Base-by-base conservation (phyloP, 352 stramenopile genomes). In the Blastocystis sp. region DNA sequence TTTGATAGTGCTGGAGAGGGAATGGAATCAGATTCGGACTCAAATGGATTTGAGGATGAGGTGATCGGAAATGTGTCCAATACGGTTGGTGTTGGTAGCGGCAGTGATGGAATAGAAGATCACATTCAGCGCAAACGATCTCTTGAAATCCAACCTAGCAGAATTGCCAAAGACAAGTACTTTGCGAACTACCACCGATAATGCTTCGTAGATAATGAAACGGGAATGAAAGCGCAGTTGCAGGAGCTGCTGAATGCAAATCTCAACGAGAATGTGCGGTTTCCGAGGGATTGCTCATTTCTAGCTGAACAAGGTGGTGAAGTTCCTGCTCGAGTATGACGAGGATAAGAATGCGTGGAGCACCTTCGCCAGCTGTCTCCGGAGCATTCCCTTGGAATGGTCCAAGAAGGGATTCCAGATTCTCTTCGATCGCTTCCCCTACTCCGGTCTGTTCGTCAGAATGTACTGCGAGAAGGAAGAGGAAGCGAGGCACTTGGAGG, bases 401-500 rank as follows among this genome's bases (percentile, higher is more conserved):
- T 52, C 74, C 10, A 17, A 53, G 1, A 67, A 69, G 56, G 56
- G 74, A 23, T 84, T 59, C 56, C 34, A 84, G 5, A 67, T 84
- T 4, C 53, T 84, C 11, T 84, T 84, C 38, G 74, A 84, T 28
- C 74, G 74, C n/a, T 84, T 84, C 53, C 74, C 74, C 21, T 52
- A 14, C 19, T 67, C 52, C 14, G 74, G 74, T 45, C 23, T 45
- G 1, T 84, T 67, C 48, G 74, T 69, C 7, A 45, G 38, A 3
- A 23, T 69, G 60, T 84, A 84, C 74, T 69, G 48, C 28, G 45
- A 84, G 17, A 59, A 69, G n/a, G 74, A 84, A 23, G 56, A 84
- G 74, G 41, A 45, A 59, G 23, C 23, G 40, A 69, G 56, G n/a
- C 67, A 84, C 28, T 21, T 59, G 1, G 11, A 84, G 17, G 66